Evolutionary conservation across 1,284 basidiomycete genomes (phyloP).

Genomic region (Flammula alnicola): DNA sequence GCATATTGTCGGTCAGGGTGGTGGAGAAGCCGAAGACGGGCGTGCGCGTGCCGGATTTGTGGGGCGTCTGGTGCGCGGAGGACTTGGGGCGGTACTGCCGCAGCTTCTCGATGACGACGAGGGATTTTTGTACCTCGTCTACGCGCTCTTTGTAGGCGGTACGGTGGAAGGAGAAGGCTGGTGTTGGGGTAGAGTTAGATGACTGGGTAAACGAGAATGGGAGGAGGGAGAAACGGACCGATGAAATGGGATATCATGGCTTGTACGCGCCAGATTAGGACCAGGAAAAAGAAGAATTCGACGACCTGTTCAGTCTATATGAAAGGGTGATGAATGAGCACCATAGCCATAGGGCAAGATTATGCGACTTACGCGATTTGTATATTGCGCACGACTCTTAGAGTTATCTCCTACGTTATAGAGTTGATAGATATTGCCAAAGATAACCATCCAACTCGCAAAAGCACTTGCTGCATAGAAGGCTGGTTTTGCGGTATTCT

Average conservation of each 20-base stretch:
- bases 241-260: constrained; percentile 70
- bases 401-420: constrained; percentile 47
- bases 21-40: constrained; percentile 40
- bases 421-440: constrained; percentile 61
- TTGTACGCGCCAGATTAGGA: constrained; percentile 62
- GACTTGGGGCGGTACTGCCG: constrained; percentile 72
- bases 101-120: constrained; percentile 71
- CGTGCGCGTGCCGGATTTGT: constrained; percentile 44
- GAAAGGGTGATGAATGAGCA: not conserved
- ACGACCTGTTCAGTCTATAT: constrained; percentile 56
- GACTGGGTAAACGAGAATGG: not conserved
- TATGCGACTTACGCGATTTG: constrained; percentile 38
- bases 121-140: constrained; percentile 55
- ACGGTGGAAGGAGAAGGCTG: constrained; percentile 74
- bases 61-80: constrained; percentile 22
- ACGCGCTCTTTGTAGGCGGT: constrained; percentile 79
- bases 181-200: not conserved
- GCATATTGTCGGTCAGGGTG: constrained; percentile 35
- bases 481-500: constrained; percentile 68
- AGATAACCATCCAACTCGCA: constrained; percentile 75
- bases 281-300: constrained; percentile 73
- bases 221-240: constrained; percentile 27
- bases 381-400: constrained; percentile 59
- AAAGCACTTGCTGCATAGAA: constrained; percentile 69
- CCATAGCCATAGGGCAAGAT: constrained; percentile 14